Evolutionary conservation across 345 rosid species (phyloP), one percentile per base, ranked within the genome.

Genomic region (Barbarea vulgaris): DNA sequence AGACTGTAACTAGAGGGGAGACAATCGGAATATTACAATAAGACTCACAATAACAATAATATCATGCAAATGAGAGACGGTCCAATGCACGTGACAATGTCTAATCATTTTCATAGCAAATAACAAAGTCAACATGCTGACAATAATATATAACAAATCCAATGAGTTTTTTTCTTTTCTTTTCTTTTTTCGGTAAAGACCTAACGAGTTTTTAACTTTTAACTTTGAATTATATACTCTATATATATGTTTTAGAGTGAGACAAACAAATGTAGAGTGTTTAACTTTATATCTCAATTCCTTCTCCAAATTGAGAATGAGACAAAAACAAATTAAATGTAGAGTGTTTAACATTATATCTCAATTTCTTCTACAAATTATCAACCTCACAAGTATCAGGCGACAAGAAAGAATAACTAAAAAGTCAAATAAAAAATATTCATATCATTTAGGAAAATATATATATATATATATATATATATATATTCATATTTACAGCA

Each of bases 1-100:
- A 44, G 48, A 56, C 48, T 61, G 37, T 59, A 54, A 42, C 18
- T 52, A 72, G 33, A 53, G 46, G 4, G 60, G 71, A 64, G 78
- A 66, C 74, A 39, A 67, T 67, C 1, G 21, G 59, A 75, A 67
- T 75, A 48, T 58, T 58, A 53, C 70, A 64, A 52, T 24, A 48
- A 25, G 13, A 46, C 44, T 47, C 17, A 14, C 3, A 27, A 47
- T 66, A 47, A 57, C 67, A 66, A 46, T 58, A 58, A 36, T 59
- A 68, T 30, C 60, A 48, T 65, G 62, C 68, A 75, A 50, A 36
- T 59, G 34, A 67, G 55, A 50, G 63, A 51, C 13, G 54, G 53
- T 59, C 54, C 53, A n/a, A 21, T 67, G 63, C 79, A 76, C 69
- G 79, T 76, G 79, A 68, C 55, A 41, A 4, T 61, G 69, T 66